Percentiles rank a stretch among this genome's conserved stretches.
These are phyloP conservation scores for Schizopora paradoxa DNA, from an alignment of 1,284 basidiomycete genomes.

Conservation along the genomic window DNA sequence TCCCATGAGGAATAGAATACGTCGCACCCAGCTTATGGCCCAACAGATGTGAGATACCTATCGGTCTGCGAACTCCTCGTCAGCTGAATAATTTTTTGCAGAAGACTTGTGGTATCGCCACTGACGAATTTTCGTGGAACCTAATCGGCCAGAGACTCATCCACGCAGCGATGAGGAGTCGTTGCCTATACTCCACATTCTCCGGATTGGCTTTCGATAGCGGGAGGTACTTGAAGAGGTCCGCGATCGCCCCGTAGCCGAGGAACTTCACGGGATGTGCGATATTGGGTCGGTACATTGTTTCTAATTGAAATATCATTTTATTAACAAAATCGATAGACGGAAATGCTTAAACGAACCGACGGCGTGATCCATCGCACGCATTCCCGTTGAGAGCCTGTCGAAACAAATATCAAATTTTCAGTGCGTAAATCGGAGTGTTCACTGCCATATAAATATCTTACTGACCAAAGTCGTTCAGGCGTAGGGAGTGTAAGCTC, in stretches of 20 bases:
- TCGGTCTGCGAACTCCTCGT: conserved; percentile 36
- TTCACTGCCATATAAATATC: too few species aligned
- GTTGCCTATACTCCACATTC: conserved; percentile 57
- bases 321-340: conserved; percentile 3
- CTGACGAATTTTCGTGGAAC: conserved; percentile 48
- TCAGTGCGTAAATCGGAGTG: background rate
- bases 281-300: conserved; percentile 56
- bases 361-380: conserved; percentile 76
- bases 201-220: conserved; percentile 53
- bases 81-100: background rate
- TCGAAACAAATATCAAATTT: background rate
- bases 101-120: background rate
- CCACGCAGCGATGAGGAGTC: conserved; percentile 71
- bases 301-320: conserved; percentile 40
- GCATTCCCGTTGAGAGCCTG: conserved; percentile 73
- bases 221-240: conserved; percentile 72
- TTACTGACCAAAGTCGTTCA: conserved; percentile 62
- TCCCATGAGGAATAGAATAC: conserved; percentile 76
- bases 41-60: conserved; percentile 71
- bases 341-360: conserved; percentile 26
- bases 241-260: conserved; percentile 59
- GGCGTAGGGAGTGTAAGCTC: conserved; percentile 71
- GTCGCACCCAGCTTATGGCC: conserved; percentile 74
- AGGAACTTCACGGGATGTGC: conserved; percentile 60
- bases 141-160: conserved; percentile 72